These are phyloP conservation scores for Candolleomyces eurysporus DNA, from an alignment of 768 basidiomycete genomes.

Conservation along the genomic window DNA sequence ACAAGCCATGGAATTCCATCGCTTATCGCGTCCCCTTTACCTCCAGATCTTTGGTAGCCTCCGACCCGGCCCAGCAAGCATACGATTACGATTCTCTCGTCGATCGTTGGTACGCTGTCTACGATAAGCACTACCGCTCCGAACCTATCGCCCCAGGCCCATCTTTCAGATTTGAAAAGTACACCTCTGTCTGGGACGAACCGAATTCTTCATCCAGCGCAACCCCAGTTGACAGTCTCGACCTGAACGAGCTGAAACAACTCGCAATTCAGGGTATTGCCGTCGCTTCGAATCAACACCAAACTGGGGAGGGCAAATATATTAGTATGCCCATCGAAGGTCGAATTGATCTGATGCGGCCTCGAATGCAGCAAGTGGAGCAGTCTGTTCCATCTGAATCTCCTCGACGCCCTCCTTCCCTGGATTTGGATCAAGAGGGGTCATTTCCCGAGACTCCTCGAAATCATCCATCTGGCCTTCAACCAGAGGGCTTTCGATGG, in stretches of 20 bases:
- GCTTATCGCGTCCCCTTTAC: constrained; percentile 62
- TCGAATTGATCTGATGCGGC: constrained; percentile 84
- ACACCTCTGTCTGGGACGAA: constrained; percentile 76
- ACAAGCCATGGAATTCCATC: constrained; percentile 91
- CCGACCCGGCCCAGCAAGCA: constrained; percentile 39
- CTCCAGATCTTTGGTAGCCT: constrained; percentile 22
- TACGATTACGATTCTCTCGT: constrained; percentile 82
- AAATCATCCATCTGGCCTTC: constrained; percentile 26
- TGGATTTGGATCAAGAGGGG: too few relatives aligned
- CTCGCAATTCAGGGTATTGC: constrained; percentile 60
- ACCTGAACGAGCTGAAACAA: constrained; percentile 62
- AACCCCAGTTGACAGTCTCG: constrained; percentile 31
- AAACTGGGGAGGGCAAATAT: constrained; percentile 66
- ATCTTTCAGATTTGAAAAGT: constrained; percentile 64
- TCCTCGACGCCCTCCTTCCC: too few relatives aligned
- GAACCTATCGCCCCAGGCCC: constrained; percentile 38
- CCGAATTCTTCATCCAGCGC: constrained; percentile 15
- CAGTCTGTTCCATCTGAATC: constrained; percentile 2
- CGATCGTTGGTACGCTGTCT: constrained; percentile 88
- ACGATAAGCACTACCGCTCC: constrained; percentile 83
- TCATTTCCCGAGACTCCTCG: constrained; percentile 36
- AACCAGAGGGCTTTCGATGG: constrained; percentile 33
- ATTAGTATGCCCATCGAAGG: constrained; percentile 82
- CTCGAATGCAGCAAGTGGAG: constrained; percentile 26
- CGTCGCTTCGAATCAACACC: constrained; percentile 19